phyloP scores from a whole-genome alignment of 192 early-diverging fungal species.

The Coemansia sp. region DNA sequence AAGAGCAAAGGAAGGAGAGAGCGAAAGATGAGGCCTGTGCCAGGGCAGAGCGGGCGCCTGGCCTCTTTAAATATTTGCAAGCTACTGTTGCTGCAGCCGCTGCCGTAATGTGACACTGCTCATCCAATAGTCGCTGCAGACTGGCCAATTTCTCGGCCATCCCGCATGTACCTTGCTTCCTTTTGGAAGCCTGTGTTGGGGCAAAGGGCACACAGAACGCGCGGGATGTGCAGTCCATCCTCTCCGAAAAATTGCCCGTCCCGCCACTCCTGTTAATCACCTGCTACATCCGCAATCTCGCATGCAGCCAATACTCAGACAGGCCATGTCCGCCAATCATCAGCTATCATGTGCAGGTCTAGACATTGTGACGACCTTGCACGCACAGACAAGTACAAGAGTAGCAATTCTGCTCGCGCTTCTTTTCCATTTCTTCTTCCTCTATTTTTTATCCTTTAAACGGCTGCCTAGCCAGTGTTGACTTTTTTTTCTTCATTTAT shows the following conservation, averaged over 20 bases:
- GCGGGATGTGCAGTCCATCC: background rate
- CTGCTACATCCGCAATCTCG: background rate
- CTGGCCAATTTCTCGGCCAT: constrained; percentile 4
- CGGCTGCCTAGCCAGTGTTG: background rate
- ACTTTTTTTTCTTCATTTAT: background rate
- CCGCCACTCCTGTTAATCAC: background rate
- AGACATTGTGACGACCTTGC: background rate
- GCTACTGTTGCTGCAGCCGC: background rate
- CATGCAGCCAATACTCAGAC: background rate
- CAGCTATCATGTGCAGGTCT: background rate
- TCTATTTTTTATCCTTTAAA: background rate
- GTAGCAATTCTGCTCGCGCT: too few relatives aligned
- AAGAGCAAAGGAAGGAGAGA: background rate
- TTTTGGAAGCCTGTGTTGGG: background rate
- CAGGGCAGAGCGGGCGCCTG: background rate
- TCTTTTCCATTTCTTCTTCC: background rate
- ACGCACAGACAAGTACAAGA: background rate
- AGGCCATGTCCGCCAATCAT: background rate
- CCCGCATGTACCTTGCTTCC: background rate
- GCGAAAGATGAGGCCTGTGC: background rate
- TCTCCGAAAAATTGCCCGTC: constrained; percentile 3
- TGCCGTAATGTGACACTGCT: background rate
- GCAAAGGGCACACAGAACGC: background rate
- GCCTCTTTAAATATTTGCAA: background rate
- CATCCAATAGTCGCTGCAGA: background rate